A percentile compares a stretch with the other conserved stretches of the same genome.
phyloP scores from a whole-genome alignment of 805 yeast genomes.

The Saturnispora dispora region DNA sequence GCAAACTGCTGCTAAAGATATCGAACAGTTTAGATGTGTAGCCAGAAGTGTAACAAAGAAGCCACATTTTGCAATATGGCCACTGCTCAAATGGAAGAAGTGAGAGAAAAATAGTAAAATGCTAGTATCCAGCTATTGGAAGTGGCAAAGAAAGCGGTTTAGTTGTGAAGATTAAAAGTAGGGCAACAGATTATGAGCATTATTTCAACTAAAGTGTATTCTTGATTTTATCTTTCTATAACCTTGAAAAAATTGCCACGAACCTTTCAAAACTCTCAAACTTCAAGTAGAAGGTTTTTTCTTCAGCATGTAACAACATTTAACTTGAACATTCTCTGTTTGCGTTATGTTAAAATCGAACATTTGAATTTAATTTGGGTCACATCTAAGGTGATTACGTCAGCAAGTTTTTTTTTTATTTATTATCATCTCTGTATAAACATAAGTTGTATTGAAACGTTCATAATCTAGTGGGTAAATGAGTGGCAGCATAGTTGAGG shows the following conservation, averaged over 20 bases:
- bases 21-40: background rate
- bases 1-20: background rate
- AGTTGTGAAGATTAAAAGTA: background rate
- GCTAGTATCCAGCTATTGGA: background rate
- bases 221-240: background rate
- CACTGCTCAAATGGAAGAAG: background rate
- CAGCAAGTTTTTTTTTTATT: background rate
- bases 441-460: background rate
- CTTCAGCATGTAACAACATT: too few relatives aligned
- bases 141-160: background rate
- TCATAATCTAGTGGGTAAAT: background rate
- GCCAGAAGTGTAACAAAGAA: background rate
- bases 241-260: too few relatives aligned
- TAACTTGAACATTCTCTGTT: too few relatives aligned
- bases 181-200: background rate
- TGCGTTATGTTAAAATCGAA: too few relatives aligned
- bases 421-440: background rate
- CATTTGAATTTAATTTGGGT: background rate
- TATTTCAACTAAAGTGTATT: background rate
- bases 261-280: too few relatives aligned
- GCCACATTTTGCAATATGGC: background rate
- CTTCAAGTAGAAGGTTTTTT: too few relatives aligned
- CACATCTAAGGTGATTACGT: background rate
- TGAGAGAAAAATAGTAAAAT: background rate
- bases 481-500: conserved; percentile 3